Conservation (phyloP, 2,329 filamentous ascomycete species). For the Nemania abortiva region DNA sequence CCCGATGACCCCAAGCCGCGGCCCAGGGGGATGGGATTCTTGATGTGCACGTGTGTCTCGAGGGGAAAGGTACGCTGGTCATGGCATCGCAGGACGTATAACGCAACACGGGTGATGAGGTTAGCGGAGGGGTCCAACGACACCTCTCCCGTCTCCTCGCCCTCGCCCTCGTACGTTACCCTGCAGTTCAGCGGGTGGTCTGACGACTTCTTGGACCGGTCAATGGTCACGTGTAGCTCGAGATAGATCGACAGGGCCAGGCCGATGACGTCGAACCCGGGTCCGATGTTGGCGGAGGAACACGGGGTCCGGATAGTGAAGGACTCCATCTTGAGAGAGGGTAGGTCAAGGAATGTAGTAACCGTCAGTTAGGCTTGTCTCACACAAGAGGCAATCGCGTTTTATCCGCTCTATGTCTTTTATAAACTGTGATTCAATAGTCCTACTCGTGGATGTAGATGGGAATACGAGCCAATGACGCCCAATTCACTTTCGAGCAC, state of each 20-base stretch:
- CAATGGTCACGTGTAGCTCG: conserved; percentile 84
- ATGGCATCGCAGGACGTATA: conserved; percentile 95
- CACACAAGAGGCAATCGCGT: background rate
- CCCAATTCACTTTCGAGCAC: background rate
- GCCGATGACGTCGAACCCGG: conserved; percentile 97
- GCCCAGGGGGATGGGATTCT: conserved; percentile 94
- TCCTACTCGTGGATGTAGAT: background rate
- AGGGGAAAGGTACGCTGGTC: conserved; percentile 84
- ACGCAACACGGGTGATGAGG: conserved; percentile 90
- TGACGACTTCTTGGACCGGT: conserved; percentile 66
- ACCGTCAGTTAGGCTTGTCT: too few species aligned
- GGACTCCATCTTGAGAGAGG: conserved; percentile 61
- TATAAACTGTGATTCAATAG: background rate
- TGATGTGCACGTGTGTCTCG: conserved; percentile 92
- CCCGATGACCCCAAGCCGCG: conserved; percentile 95
- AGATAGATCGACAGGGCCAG: conserved; percentile 94
- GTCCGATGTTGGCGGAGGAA: conserved; percentile 97
- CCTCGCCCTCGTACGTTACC: conserved; percentile 90
- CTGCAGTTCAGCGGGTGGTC: conserved; percentile 82
- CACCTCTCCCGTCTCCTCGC: conserved; percentile 77
- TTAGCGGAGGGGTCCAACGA: conserved; percentile 87
- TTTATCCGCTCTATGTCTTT: background rate
- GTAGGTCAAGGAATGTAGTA: too few species aligned
- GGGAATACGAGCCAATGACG: conserved; percentile 10
- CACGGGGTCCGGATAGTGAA: conserved; percentile 85